Conservation (phyloP, 805 yeast species). For the Pichia exigua region DNA sequence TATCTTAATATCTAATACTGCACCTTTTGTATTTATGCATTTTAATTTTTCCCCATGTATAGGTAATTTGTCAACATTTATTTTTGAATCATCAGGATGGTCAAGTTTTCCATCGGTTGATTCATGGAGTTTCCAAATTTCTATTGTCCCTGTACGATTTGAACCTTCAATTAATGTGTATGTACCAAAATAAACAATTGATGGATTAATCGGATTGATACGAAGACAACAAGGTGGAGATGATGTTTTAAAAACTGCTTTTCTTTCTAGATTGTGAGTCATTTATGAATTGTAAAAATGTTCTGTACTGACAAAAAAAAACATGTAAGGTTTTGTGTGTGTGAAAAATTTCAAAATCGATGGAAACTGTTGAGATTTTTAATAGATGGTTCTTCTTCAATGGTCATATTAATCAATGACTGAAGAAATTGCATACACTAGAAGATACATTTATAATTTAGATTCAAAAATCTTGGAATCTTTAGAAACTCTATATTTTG, state of each 20-base stretch:
- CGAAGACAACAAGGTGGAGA: constrained; percentile 83
- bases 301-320: too few relatives aligned
- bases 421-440: constrained; percentile 18
- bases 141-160: constrained; percentile 55
- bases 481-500: constrained; percentile 48
- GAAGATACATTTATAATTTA: constrained; percentile 44
- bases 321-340: background rate
- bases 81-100: constrained; percentile 7
- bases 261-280: constrained; percentile 14
- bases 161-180: constrained; percentile 62
- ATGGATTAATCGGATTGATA: constrained; percentile 42
- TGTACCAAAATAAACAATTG: constrained; percentile 63
- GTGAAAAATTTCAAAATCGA: background rate
- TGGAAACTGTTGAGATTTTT: background rate
- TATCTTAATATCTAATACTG: constrained; percentile 72
- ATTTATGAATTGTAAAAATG: background rate
- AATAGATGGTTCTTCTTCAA: background rate
- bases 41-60: constrained; percentile 1
- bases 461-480: constrained; percentile 34
- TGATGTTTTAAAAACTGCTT: constrained; percentile 33
- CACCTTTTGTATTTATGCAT: constrained; percentile 38
- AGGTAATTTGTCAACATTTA: background rate
- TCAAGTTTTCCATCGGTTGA: background rate
- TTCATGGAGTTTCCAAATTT: constrained; percentile 26
- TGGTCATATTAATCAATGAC: constrained; percentile 1